Evolutionary conservation across 192 early-diverging fungal genomes (phyloP).

Genomic region (Gonapodya prolifera): DNA sequence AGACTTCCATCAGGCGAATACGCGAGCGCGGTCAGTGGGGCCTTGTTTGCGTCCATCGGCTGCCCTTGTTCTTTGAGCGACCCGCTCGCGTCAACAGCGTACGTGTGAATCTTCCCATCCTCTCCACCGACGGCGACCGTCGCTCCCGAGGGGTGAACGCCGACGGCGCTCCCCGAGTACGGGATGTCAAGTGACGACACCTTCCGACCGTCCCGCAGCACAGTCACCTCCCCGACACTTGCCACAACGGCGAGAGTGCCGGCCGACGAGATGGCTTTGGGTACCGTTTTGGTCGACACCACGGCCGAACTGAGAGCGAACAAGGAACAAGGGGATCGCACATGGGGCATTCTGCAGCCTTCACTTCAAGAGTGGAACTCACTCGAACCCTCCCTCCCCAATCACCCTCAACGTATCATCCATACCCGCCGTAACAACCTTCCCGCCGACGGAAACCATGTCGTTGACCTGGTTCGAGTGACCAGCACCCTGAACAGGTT

Average conservation of each 20-base stretch:
- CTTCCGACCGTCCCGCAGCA: conserved; percentile 28
- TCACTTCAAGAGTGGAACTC: neutral
- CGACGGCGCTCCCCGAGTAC: conserved; percentile 36
- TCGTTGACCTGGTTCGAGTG: conserved; percentile 67
- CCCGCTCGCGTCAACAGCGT: conserved; percentile 28
- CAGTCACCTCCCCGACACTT: conserved; percentile 30
- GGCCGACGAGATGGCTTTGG: conserved; percentile 40
- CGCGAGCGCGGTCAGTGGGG: conserved; percentile 64
- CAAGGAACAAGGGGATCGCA: conserved; percentile 8
- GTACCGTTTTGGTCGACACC: conserved; percentile 27
- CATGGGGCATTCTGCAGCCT: no score
- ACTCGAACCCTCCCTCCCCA: conserved; percentile 24
- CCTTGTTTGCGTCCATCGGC: conserved; percentile 27
- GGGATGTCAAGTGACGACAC: conserved; percentile 19
- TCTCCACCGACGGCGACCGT: conserved; percentile 52
- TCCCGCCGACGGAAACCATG: conserved; percentile 27
- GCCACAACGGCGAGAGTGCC: conserved; percentile 41
- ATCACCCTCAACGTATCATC: conserved; percentile 52
- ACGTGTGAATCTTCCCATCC: conserved; percentile 51
- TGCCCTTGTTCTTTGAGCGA: conserved; percentile 16
- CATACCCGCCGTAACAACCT: conserved; percentile 54
- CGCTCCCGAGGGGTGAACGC: conserved; percentile 34
- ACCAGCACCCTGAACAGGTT: conserved; percentile 39
- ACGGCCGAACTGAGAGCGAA: conserved; percentile 24
- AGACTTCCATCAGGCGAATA: conserved; percentile 60